Conservation (phyloP, 148 eudicot species). For the Heliamphora exappendiculata region DNA sequence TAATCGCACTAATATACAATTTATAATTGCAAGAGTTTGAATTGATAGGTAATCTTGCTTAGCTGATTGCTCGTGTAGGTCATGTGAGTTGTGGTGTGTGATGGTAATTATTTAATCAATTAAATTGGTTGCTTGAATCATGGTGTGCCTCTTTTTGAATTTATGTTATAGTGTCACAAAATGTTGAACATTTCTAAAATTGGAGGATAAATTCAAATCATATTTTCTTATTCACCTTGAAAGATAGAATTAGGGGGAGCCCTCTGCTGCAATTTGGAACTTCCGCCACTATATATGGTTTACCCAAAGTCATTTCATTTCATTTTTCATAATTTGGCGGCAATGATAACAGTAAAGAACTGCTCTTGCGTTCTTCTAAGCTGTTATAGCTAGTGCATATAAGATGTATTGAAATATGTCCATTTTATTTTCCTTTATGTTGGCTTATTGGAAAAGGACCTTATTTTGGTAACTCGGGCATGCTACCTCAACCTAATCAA, state of each 20-base stretch:
- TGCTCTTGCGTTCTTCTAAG: background rate
- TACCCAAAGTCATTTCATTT: background rate
- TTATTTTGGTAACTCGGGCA: background rate
- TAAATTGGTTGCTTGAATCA: background rate
- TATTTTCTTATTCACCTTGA: slow-evolving; percentile 1
- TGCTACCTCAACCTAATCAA: background rate
- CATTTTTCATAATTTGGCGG: background rate
- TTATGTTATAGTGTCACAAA: background rate
- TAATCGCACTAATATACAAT: background rate
- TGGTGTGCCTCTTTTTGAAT: background rate
- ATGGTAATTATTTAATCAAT: background rate
- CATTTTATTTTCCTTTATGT: background rate
- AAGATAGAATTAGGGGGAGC: background rate
- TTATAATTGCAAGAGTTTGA: background rate
- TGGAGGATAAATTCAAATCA: background rate
- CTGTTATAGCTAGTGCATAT: background rate
- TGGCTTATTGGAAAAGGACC: background rate
- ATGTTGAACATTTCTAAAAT: background rate
- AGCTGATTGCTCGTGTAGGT: background rate
- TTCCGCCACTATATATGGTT: background rate
- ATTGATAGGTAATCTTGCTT: background rate
- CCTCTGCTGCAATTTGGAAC: background rate
- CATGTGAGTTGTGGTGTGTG: background rate
- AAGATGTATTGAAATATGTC: background rate
- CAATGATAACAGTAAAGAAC: background rate